Evolutionary conservation across 805 yeast species (phyloP).

Genomic region (Metschnikowia shivogae): DNA sequence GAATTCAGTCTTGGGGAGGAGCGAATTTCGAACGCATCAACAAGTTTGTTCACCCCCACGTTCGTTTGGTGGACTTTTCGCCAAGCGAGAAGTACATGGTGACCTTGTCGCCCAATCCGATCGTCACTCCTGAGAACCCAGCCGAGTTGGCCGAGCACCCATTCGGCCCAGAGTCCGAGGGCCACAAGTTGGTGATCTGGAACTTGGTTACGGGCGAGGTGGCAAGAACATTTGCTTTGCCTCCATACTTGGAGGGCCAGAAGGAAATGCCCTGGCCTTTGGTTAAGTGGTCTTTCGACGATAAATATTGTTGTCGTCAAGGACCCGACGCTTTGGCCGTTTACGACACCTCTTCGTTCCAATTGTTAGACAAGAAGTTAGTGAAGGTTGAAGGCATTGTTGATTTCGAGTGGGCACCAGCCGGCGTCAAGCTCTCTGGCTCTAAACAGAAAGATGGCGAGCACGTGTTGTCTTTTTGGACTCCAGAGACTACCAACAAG

Average conservation of each 20-base stretch:
- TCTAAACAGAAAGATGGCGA: constrained; percentile 51
- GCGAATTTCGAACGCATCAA: constrained; percentile 64
- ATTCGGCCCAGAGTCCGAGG: constrained; percentile 81
- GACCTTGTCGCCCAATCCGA: constrained; percentile 84
- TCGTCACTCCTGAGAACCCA: constrained; percentile 56
- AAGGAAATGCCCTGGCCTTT: constrained; percentile 90
- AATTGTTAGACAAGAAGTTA: constrained; percentile 79
- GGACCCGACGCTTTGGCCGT: constrained; percentile 90
- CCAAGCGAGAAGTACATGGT: constrained; percentile 89
- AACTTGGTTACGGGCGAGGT: constrained; percentile 79
- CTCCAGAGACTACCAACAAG: constrained; percentile 89
- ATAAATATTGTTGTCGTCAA: constrained; percentile 89
- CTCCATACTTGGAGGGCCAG: constrained; percentile 64
- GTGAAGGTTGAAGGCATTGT: constrained; percentile 78
- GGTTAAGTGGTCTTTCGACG: constrained; percentile 92
- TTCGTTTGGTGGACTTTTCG: constrained; percentile 83
- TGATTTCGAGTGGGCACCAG: constrained; percentile 95
- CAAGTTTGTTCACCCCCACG: constrained; percentile 85
- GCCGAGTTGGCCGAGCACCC: constrained; percentile 70
- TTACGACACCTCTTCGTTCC: constrained; percentile 77
- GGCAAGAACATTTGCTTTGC: constrained; percentile 85
- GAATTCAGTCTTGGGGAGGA: constrained; percentile 97
- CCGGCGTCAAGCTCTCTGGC: constrained; percentile 65
- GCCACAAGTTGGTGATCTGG: constrained; percentile 94
- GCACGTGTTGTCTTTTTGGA: constrained; percentile 86